Evolutionary conservation across 139 green algal species (phyloP).

Genomic region (Penium margaritaceum): DNA sequence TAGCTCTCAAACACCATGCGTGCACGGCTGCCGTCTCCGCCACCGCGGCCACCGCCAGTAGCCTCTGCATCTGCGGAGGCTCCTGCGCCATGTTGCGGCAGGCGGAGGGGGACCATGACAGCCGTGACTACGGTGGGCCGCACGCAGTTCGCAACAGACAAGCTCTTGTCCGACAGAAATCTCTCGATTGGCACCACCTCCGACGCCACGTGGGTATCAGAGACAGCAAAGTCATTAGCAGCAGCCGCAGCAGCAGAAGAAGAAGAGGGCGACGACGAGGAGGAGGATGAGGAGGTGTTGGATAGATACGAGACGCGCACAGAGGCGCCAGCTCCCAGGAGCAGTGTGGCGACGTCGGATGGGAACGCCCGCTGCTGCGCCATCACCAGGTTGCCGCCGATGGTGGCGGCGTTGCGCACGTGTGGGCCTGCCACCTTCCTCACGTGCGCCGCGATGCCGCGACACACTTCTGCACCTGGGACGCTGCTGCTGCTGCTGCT

Average conservation of each 20-base stretch:
- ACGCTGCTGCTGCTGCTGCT: neutral
- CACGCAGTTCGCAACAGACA: no score
- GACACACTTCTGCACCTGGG: conserved; percentile 5
- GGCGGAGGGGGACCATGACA: neutral
- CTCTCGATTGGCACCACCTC: neutral
- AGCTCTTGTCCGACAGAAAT: no score
- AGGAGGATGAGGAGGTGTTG: neutral
- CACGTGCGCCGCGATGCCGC: conserved; percentile 45
- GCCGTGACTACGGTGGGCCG: neutral
- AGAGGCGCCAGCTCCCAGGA: conserved; percentile 7
- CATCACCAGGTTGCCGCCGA: conserved; percentile 67
- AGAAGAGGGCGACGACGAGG: neutral
- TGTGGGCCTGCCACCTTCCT: conserved; percentile 56
- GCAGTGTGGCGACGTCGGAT: conserved; percentile 35
- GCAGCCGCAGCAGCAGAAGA: neutral
- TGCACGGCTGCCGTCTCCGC: neutral
- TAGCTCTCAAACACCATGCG: conserved; percentile 16
- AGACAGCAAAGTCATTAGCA: no score
- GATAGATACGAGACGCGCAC: neutral
- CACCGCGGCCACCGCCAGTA: neutral
- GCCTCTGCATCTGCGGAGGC: neutral
- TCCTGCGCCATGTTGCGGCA: neutral
- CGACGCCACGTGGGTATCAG: no score
- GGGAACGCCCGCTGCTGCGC: conserved; percentile 11
- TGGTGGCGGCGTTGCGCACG: conserved; percentile 59